These are phyloP conservation scores for Geotrichum restrictum DNA, from an alignment of 1,139 yeast genomes.

Conservation along the genomic window DNA sequence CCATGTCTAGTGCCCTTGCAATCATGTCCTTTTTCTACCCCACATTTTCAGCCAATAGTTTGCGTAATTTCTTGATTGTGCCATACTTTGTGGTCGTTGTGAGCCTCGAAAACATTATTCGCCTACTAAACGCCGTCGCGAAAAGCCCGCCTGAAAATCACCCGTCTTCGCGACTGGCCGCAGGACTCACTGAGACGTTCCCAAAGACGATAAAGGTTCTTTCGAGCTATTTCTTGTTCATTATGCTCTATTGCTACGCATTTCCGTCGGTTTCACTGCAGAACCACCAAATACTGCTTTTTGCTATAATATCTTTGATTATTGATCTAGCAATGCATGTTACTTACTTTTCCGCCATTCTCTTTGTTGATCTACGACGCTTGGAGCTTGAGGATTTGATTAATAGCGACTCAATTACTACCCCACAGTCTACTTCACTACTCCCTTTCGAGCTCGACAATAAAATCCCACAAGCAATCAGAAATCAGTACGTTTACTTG, in stretches of 20 bases:
- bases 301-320: constrained; percentile 44
- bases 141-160: constrained; percentile 45
- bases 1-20: constrained; percentile 52
- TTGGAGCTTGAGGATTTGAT: constrained; percentile 55
- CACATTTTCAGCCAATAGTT: constrained; percentile 26
- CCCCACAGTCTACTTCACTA: neutral
- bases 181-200: constrained; percentile 40
- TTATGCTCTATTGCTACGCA: constrained; percentile 26
- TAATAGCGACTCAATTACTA: constrained; percentile 25
- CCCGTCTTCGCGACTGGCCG: constrained; percentile 40
- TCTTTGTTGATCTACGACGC: constrained; percentile 63
- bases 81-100: constrained; percentile 44
- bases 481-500: constrained; percentile 10
- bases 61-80: constrained; percentile 34
- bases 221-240: constrained; percentile 31
- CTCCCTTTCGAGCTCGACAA: constrained; percentile 35
- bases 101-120: constrained; percentile 46
- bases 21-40: constrained; percentile 43
- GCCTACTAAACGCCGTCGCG: constrained; percentile 44
- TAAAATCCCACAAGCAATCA: constrained; percentile 9
- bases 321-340: constrained; percentile 58
- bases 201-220: constrained; percentile 35
- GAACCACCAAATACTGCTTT: constrained; percentile 42
- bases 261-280: constrained; percentile 31
- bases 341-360: constrained; percentile 60